Conservation (phyloP, 441 rosid species). For the Erodium trifolium region DNA sequence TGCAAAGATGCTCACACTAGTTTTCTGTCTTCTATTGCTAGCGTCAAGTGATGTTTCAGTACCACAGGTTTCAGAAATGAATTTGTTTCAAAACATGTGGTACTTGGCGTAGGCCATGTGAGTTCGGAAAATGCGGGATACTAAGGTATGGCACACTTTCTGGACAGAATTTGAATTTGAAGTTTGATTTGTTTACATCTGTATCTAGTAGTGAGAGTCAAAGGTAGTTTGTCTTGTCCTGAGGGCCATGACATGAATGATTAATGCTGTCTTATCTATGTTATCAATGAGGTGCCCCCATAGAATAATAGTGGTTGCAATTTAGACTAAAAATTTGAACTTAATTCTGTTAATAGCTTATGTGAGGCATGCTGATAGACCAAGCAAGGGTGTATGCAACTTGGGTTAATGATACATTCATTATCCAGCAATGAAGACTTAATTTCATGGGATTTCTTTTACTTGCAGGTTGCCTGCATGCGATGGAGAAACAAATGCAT, state of each 20-base stretch:
- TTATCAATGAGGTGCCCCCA: neutral
- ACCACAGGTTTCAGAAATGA: neutral
- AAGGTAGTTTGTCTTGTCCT: constrained; percentile 3
- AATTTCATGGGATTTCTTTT: constrained; percentile 6
- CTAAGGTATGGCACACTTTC: neutral
- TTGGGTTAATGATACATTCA: neutral
- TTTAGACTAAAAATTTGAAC: neutral
- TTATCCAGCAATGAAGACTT: constrained; percentile 8
- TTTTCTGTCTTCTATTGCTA: neutral
- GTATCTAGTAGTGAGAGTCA: constrained; percentile 6
- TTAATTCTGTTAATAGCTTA: constrained; percentile 1
- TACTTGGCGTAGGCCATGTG: constrained; percentile 7
- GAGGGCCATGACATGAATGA: constrained; percentile 2
- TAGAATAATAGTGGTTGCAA: neutral
- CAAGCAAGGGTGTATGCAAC: neutral
- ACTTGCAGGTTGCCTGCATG: constrained; percentile 15
- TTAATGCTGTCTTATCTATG: constrained; percentile 4
- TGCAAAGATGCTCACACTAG: neutral
- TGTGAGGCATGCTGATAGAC: neutral
- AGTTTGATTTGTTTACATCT: neutral
- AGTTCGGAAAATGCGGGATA: neutral
- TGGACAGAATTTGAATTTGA: too few relatives aligned
- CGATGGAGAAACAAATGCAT: neutral
- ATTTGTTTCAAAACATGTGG: neutral
- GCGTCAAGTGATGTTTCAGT: neutral